Base-by-base conservation (phyloP, 1,284 basidiomycete genomes). In the Trichosporon faecale region DNA sequence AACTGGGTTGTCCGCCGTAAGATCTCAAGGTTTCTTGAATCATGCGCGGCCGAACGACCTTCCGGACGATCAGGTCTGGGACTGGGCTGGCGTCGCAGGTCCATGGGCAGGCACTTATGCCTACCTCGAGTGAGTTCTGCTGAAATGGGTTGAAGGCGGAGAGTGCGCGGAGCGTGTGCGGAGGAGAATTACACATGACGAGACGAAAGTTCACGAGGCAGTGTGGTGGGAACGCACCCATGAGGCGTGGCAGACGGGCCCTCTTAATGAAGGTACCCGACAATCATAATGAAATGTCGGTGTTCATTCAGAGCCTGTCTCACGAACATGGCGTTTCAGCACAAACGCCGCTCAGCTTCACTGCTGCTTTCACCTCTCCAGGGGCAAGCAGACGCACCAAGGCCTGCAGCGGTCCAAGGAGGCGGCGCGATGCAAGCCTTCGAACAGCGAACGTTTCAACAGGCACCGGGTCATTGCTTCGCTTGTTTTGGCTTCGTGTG, bases 51-150 rank as follows among this genome's bases (percentile, higher is more conserved):
- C 55, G 11, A 31, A 16, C 14, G 55, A 60, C 29, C 68, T 79
- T 21, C 71, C 61, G 1, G 66, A 71, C 2, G 73, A 67, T 21
- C 72, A 78, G 27, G 69, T 78, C 2, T 78, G 77, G 76, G 80
- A 82, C 64, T 80, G 81, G 81, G 80, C 80, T 1, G 78, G 76
- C 23, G 77, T 80, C 0, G 70, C 74, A 31, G 81, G 80, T 0
- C 29, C 65, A 2, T 82, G 81, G 81, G 73, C 73, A 46, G 79
- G 81, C 21, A 79, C 77, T 1, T 81, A 81, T 71, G 79, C 81
- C 21, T 81, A 81, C 70, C 66, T 81, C 35, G 80, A 82, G 79
- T 82, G 67, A 74, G 77, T 77, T 9, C 7, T 25, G 7, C 57
- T 52, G 12, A n/a, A 21, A 31, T 29, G 4, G 52, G 27, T 57